Evolutionary conservation across 768 basidiomycete species (phyloP), one percentile per base, ranked within the genome.

Genomic region (Porpolomopsis calyptriformis): DNA sequence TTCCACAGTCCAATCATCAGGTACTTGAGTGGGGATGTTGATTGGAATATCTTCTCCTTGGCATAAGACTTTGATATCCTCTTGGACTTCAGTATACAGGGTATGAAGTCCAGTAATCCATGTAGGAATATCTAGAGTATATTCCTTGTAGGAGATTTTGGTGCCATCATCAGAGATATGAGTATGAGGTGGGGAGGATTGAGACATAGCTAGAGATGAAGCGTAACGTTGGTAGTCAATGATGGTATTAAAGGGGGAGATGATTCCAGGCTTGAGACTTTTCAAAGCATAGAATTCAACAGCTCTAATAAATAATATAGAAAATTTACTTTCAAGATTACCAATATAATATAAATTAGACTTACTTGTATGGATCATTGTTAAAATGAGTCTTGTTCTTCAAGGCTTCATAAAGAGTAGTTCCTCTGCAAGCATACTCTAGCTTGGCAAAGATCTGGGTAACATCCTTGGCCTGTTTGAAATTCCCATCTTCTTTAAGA

Each of bases 371-470:
- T 18, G 37, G 10, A 22, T 16, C 20, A 19, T 16, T 39, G 11
- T 33, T 9, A 18, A 36, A 20, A 14, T n/a, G 20, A 9, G 22
- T 6, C 10, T 11, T 4, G 35, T 11, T 36, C 8, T 9, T 16
- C 14, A 19, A 36, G 3, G 31, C 33, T 23, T 45, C 16, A 25
- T 18, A 45, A 4, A 45, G 18, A 1, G 20, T 45, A 4, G 31
- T 35, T 34, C 44, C 44, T 18, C 44, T 2, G 44, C 44, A 45
- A 37, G 12, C 11, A 45, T 45, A 45, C 35, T 36, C 18, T 10
- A 34, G 12, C 12, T 19, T 45, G 26, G 44, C 29, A 10, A 45
- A 45, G 4, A 35, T 7, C 19, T 35, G 29, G 8, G 44, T 36
- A 2, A 45, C 14, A 11, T 45, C 16, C 20, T 22, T n/a, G 20